These are phyloP conservation scores for Fusarium sp. DNA, from an alignment of 2,329 filamentous ascomycete genomes.

Conservation along the genomic window DNA sequence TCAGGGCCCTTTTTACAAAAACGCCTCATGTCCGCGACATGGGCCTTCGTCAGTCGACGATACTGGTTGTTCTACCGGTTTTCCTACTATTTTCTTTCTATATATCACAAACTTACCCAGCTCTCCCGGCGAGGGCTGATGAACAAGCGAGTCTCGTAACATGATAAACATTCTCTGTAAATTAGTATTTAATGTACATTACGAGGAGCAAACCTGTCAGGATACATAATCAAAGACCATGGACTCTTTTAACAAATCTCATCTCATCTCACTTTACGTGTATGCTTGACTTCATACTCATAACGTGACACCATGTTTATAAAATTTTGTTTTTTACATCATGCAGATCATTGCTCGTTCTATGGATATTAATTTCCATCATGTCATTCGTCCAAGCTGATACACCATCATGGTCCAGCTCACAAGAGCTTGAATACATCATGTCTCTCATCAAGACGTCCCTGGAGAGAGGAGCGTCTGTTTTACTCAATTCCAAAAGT, in stretches of 20 bases:
- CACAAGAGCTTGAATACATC: slow-evolving; percentile 31
- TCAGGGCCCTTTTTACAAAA: slow-evolving; percentile 4
- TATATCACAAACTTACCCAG: not conserved
- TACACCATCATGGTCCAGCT: slow-evolving; percentile 8
- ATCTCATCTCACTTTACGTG: not conserved
- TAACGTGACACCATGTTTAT: not conserved
- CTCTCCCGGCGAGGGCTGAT: slow-evolving; percentile 30
- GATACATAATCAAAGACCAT: slow-evolving; percentile 5
- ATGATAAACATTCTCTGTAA: slow-evolving; percentile 39
- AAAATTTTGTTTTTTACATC: slow-evolving; percentile 19
- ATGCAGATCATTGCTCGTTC: slow-evolving; percentile 47
- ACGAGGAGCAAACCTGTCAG: slow-evolving; percentile 12
- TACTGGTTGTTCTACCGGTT: slow-evolving; percentile 31
- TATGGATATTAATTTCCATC: slow-evolving; percentile 44
- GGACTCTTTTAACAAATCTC: not conserved
- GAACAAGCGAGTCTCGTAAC: slow-evolving; percentile 15
- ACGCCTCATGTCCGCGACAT: slow-evolving; percentile 35
- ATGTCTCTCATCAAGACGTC: slow-evolving; percentile 35
- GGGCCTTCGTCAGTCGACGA: slow-evolving; percentile 38
- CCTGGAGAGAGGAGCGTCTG: slow-evolving; percentile 8
- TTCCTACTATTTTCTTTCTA: slow-evolving; percentile 1
- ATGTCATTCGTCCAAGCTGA: slow-evolving; percentile 26
- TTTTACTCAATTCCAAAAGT: slow-evolving; percentile 28
- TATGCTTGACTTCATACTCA: not conserved
- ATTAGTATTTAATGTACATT: slow-evolving; percentile 36